Evolutionary conservation across 176 grass and related monocot genomes (phyloP).

Genomic region (Canna indica): DNA sequence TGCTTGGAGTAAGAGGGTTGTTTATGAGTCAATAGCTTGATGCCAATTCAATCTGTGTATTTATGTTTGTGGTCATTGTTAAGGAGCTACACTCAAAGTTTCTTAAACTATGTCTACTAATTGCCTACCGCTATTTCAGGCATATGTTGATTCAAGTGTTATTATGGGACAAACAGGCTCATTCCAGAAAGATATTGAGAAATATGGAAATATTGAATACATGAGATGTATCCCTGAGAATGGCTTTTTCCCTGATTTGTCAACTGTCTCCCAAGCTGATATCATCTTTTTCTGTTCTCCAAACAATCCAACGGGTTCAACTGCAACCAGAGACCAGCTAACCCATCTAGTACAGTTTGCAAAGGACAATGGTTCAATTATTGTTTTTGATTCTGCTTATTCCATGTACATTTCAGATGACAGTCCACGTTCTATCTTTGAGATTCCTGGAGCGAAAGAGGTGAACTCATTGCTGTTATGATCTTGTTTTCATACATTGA

Average conservation of each 20-base stretch:
- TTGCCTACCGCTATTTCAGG: constrained; percentile 25
- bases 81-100: too few species aligned
- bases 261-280: constrained; percentile 45
- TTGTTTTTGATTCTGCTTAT: constrained; percentile 94
- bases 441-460: constrained; percentile 93
- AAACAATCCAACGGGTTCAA: constrained; percentile 78
- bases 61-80: too few species aligned
- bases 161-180: constrained; percentile 66
- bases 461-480: constrained; percentile 18
- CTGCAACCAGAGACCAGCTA: constrained; percentile 62
- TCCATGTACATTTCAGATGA: constrained; percentile 79
- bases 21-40: background rate
- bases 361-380: constrained; percentile 68
- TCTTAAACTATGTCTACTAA: too few species aligned
- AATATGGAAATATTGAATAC: constrained; percentile 71
- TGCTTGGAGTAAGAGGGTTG: background rate
- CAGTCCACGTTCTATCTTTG: constrained; percentile 73
- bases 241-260: constrained; percentile 78
- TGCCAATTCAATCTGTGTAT: background rate
- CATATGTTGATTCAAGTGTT: constrained; percentile 83
- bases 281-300: constrained; percentile 96
- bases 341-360: constrained; percentile 63
- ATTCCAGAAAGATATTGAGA: constrained; percentile 64
- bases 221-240: constrained; percentile 83
- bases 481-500: background rate